A percentile compares a stretch with the other conserved stretches of the same genome.
Evolutionary conservation across 2,329 filamentous ascomycete species (phyloP).

Genomic region (Dothideomycetes sp.): DNA sequence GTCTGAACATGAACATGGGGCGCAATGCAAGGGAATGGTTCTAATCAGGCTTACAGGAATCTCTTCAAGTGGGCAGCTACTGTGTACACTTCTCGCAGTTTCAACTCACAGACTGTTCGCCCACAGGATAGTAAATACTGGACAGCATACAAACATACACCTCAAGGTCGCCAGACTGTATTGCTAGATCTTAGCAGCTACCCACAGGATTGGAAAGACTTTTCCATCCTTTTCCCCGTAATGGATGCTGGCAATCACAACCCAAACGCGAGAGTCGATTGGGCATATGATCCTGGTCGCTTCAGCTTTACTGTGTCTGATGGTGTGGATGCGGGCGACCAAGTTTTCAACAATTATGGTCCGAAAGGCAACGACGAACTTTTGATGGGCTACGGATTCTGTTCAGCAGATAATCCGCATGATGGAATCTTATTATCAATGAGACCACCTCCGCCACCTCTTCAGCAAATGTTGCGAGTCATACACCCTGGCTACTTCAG

Average conservation of each 20-base stretch:
- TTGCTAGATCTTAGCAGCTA: constrained; percentile 22
- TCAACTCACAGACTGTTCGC: constrained; percentile 29
- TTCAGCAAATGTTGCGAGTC: constrained; percentile 20
- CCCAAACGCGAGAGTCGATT: constrained; percentile 34
- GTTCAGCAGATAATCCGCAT: constrained; percentile 33
- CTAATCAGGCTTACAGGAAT: constrained; percentile 23
- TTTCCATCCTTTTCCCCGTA: constrained; percentile 37
- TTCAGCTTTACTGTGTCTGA: constrained; percentile 30
- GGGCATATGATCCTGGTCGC: constrained; percentile 28
- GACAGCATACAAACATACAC: constrained; percentile 21
- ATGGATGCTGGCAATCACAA: constrained; percentile 40
- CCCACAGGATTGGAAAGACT: constrained; percentile 23
- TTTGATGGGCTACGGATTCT: constrained; percentile 43
- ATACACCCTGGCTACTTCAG: constrained; percentile 24
- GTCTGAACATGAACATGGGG: background rate
- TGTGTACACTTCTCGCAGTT: constrained; percentile 40
- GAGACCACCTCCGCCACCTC: constrained; percentile 24
- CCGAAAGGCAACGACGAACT: constrained; percentile 43
- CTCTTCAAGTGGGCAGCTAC: constrained; percentile 40
- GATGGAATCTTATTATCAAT: constrained; percentile 35
- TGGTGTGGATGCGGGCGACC: constrained; percentile 22
- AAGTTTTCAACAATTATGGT: constrained; percentile 44
- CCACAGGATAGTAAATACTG: constrained; percentile 24
- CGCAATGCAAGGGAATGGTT: background rate
- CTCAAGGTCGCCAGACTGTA: constrained; percentile 19